Evolutionary conservation across 345 rosid genomes (phyloP), one percentile per base, ranked within the genome.

Genomic region (Dimocarpus longan): DNA sequence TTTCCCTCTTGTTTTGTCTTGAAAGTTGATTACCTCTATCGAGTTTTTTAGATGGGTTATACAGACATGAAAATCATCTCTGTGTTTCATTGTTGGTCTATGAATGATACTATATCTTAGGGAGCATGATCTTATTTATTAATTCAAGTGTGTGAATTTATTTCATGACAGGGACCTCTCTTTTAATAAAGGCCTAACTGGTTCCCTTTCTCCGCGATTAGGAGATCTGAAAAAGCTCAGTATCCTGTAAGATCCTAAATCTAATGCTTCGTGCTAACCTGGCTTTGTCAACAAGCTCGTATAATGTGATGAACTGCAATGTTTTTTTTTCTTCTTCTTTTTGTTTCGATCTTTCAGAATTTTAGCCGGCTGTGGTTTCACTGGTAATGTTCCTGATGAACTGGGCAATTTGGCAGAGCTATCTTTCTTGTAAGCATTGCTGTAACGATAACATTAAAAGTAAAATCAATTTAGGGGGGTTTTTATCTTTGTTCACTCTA

Each of bases 301-400:
- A 57, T 66, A 42, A 40, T 46, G 9, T 64, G 44, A 26, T 40
- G 8, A 75, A 50, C 16, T 13, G 50, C 6, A 37, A 15, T 9
- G 21, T 46, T 46, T 54, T 80, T 66, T 32, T 3, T 3, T n/a
- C n/a, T 32, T 32, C 37, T 32, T 32, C 3, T 32, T 32, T 32
- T 32, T 32, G 37, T 52, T 68, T 70, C 48, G 76, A 57, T 60
- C 40, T 68, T 83, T 71, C 90, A 96, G 99, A 71, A 96, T 96
- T 78, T 80, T 96, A 62, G 97, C 92, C 22, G 98, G 97, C 0
- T 96, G 97, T 84, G 85, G 97, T 79, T 94, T 96, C 87, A 90
- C 88, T 15, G 99, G 99, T 44, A 86, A 54, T 76, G 91, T 96
- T 78, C 98, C 98, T 67, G 84, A 85, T 10, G 97, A 96, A 78